Base-by-base conservation (phyloP, 2,329 filamentous ascomycete genomes). In the Atkinsonella hypoxylon region DNA sequence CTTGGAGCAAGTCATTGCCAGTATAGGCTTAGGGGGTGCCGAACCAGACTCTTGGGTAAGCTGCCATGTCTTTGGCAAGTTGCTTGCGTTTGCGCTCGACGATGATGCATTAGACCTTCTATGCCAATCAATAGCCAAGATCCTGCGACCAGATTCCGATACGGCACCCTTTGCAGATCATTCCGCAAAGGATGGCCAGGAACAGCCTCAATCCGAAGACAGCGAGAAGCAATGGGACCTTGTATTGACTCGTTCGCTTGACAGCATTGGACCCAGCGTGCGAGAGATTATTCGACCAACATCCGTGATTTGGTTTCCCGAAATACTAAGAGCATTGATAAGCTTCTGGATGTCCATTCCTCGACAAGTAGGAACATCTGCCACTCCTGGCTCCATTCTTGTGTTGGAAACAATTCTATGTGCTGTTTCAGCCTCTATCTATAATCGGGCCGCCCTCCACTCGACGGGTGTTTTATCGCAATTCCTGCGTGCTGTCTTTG, bases 61-160 rank as follows among this genome's bases (percentile, higher is more conserved):
- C 58, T 79, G 77, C 58, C 85, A 90, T 64, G 75, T 94, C 4
- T 94, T 94, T 67, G 89, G 89, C 30, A 83, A 85, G 58, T 77
- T 96, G 9, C 74, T 95, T 47, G 80, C 87, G 5, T 91, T 94
- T 67, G 83, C 85, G 1, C 68, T 95, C 47, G 85, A 89, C 50
- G 85, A 95, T 63, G 82, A 89, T 61, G 78, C 82, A 43, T 73
- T 91, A 53, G 80, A 85, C 49, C 72, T 78, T 50, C 72, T 93
- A 46, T 93, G 87, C 62, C 72, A 77, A 54, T 71, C 72, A 12
- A 67, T 74, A 42, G 70, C 68, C 34, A 64, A 65, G 53, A 59
- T 61, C 12, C 56, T 69, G 22, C 62, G 66, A 1, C 58, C 63
- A 8, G 66, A 68, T 10, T 51, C 54, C 12, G 60, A 64, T 11